Conservation (phyloP, 345 rosid genomes). For the Zanthoxylum bungeanum region DNA sequence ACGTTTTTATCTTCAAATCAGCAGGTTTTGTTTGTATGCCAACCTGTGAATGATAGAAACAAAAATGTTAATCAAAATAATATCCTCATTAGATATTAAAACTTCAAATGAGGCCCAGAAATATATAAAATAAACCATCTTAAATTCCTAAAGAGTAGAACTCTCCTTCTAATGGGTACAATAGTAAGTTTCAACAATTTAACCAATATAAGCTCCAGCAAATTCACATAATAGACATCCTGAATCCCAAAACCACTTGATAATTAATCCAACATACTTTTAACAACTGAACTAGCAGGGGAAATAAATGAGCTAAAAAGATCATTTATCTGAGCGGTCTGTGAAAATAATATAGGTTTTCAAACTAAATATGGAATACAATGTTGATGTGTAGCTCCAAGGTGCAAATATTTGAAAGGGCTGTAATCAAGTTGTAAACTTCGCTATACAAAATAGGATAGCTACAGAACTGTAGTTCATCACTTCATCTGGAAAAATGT, state of each 20-base stretch:
- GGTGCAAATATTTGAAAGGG: background rate
- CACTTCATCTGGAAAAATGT: background rate
- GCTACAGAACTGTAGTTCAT: background rate
- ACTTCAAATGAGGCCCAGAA: background rate
- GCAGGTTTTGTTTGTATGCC: slow-evolving; percentile 73
- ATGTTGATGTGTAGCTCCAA: background rate
- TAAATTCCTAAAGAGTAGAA: background rate
- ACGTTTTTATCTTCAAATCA: slow-evolving; percentile 79
- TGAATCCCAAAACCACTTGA: background rate
- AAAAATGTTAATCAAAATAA: slow-evolving; percentile 1
- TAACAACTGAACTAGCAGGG: background rate
- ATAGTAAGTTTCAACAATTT: slow-evolving; percentile 10
- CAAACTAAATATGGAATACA: background rate
- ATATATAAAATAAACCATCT: background rate
- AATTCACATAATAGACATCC: background rate
- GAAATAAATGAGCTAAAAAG: background rate
- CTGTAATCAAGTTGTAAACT: background rate
- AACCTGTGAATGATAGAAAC: slow-evolving; percentile 46
- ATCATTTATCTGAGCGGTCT: background rate
- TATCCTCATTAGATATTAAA: background rate
- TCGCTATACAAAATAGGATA: too few species aligned
- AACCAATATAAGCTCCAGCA: background rate
- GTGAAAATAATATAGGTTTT: background rate
- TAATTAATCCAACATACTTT: background rate
- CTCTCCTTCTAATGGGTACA: background rate